A percentile compares a stretch with the other conserved stretches of the same genome.
phyloP scores from a whole-genome alignment of 768 basidiomycete genomes.

The Xerocomellus chrysenteron region DNA sequence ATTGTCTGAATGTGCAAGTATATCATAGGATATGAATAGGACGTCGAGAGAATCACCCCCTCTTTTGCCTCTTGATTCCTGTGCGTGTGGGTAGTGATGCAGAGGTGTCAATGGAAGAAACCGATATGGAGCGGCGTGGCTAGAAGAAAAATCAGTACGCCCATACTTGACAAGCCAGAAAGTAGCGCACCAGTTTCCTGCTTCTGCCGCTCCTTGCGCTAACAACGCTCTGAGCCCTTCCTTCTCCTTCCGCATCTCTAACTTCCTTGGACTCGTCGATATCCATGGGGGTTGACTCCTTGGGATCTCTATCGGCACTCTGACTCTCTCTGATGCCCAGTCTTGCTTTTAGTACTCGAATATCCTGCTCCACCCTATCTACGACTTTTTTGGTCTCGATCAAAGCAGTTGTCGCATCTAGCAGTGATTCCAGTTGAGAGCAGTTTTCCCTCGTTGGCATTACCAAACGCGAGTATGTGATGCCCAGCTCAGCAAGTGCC shows the following conservation, averaged over 20 bases:
- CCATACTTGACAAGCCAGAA: neutral
- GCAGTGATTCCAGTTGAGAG: constrained; percentile 65
- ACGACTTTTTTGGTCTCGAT: constrained; percentile 88
- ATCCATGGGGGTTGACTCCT: constrained; percentile 48
- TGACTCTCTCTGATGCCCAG: constrained; percentile 52
- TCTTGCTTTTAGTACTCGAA: constrained; percentile 64
- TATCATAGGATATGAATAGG: constrained; percentile 1
- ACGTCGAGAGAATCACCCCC: constrained; percentile 33
- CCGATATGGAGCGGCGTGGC: constrained; percentile 67
- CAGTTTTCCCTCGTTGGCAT: constrained; percentile 93
- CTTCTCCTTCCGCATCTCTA: constrained; percentile 39
- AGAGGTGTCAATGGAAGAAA: constrained; percentile 73
- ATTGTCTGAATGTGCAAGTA: constrained; percentile 4
- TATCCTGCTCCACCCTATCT: constrained; percentile 86
- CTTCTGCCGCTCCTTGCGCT: constrained; percentile 55
- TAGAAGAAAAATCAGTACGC: constrained; percentile 20
- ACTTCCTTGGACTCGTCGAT: constrained; percentile 44
- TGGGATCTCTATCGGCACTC: constrained; percentile 37
- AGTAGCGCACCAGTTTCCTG: constrained; percentile 51
- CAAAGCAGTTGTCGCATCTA: constrained; percentile 69
- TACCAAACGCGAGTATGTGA: constrained; percentile 72
- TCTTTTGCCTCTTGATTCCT: constrained; percentile 59
- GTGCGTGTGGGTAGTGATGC: constrained; percentile 49
- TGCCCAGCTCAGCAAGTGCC: constrained; percentile 72
- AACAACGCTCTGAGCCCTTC: constrained; percentile 63